Conservation (phyloP, 169 alveolate species). For the Neospora caninum region DNA sequence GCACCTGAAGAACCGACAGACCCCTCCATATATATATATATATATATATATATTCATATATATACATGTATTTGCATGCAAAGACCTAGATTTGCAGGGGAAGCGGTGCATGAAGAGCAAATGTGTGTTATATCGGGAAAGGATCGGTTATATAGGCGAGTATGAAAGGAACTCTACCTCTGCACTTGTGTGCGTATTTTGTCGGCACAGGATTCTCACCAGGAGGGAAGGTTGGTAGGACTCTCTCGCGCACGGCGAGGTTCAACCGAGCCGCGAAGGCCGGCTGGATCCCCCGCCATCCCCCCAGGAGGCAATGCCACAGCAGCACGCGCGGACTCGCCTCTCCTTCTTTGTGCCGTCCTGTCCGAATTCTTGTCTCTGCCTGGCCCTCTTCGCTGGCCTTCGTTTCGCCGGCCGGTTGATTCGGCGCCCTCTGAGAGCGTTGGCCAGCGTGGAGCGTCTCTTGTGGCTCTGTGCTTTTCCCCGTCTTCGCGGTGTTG, state of each 20-base stretch:
- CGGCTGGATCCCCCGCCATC: not conserved
- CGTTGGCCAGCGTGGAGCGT: too few relatives aligned
- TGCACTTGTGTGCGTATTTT: not conserved
- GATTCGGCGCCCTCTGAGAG: not conserved
- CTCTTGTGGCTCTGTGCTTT: too few relatives aligned
- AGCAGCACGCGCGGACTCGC: not conserved
- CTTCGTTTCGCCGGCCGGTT: not conserved
- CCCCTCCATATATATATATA: not conserved
- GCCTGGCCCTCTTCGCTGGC: not conserved
- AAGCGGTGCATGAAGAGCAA: too few relatives aligned
- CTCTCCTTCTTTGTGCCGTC: too few relatives aligned
- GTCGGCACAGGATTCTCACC: not conserved
- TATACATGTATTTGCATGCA: too few relatives aligned
- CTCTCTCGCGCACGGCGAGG: not conserved
- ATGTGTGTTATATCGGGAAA: too few relatives aligned
- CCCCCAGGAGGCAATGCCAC: constrained; percentile 21
- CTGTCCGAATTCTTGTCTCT: too few relatives aligned
- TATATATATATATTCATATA: too few relatives aligned
- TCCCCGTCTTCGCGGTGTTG: too few relatives aligned
- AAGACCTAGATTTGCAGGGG: too few relatives aligned
- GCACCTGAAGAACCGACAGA: too few relatives aligned
- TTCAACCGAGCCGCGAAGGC: not conserved
- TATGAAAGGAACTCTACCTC: not conserved
- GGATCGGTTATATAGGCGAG: too few relatives aligned
- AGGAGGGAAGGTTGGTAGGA: not conserved